Evolutionary conservation across 1,284 basidiomycete genomes (phyloP), one percentile per base, ranked within the genome.

Genomic region (Schizophyllum amplum): DNA sequence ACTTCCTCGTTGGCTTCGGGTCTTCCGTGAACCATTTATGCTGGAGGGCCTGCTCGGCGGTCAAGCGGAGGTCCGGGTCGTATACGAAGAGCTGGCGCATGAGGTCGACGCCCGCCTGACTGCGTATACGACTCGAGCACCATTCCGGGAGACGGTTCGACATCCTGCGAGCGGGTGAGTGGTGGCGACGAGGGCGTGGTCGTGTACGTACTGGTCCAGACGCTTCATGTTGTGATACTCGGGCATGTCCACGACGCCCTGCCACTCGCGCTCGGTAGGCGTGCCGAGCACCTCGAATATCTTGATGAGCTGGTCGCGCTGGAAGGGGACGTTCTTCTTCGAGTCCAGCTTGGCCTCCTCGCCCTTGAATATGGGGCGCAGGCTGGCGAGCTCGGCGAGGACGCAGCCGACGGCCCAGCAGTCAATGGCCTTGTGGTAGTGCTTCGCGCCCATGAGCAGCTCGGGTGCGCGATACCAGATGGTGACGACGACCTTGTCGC

Each of bases 401-500:
- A 99, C 97, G 68, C 96, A 99, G 0, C 95, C 96, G 2, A 98
- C 86, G 4, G 95, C 94, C 96, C 96, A 98, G 57, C 92, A 86
- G 66, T 97, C 94, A 49, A 99, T 87, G 1, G 94, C 92, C 60
- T 93, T 93, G 56, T 95, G 95, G 71, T 99, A 99, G 70, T 99
- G 96, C 60, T 94, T 91, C 1, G 95, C 92, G 13, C 96, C 96
- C 68, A 98, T 80, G 7, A 98, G 80, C 2, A 98, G 82, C 69
- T 99, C 96, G 0, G 96, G 96, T 1, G 94, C 93, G 51, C 96
- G 88, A 67, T 99, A 99, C 96, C 96, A 99, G 65, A 99, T 98
- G 0, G 97, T 99, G 1, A 99, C 97, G 33, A 99, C 97, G 11
- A 99, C 95, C 69, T 98, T 98, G 75, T 99, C 96, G 21, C 93